Base-by-base conservation (phyloP, 129 eudicot species). In the Saposhnikovia divaricata region DNA sequence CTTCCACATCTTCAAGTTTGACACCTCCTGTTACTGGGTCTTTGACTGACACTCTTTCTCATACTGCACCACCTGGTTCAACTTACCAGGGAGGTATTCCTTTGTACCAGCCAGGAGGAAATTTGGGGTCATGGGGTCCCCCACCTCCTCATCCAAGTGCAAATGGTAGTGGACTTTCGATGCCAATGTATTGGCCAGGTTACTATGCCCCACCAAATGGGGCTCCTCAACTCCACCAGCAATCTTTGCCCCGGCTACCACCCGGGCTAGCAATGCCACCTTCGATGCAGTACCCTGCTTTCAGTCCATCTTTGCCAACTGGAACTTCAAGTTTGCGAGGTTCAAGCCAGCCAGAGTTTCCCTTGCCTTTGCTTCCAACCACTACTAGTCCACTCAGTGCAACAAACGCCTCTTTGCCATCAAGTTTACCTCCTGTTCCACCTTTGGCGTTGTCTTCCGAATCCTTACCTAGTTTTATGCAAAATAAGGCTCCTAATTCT, bases 161-260 rank as follows among this genome's bases (percentile, higher is more conserved):
- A 48, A 87, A 83, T 81, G 91, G 86, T 51, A 82, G 86, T 50
- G 95, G 91, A 45, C 89, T n/a, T n/a, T n/a, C n/a, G n/a, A n/a
- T n/a, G n/a, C n/a, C n/a, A n/a, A n/a, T 89, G 98, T 93, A 93
- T 81, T 93, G 98, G 97, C 97, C 89, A 10, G 97, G 97, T 46
- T 91, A 80, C 65, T 93, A 91, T 80, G 90, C 90, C 6, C 82
- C 97, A 31, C 88, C 93, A 53, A 87, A 85, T 72, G 96, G 89
- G 76, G 87, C 88, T 43, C 93, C 97, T 69, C 97, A 92, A 79
- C 15, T 90, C 80, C 93, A 88, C 53, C 98, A 89, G 42, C 97
- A 91, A 68, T 57, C 96, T 70, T 81, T 92, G 82, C 85, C 83
- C 44, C 87, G 84, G 73, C 96, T 92, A 39, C 90, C 94, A 6